phyloP scores from a whole-genome alignment of 1,284 basidiomycete species.

The Pseudozyma sp. region DNA sequence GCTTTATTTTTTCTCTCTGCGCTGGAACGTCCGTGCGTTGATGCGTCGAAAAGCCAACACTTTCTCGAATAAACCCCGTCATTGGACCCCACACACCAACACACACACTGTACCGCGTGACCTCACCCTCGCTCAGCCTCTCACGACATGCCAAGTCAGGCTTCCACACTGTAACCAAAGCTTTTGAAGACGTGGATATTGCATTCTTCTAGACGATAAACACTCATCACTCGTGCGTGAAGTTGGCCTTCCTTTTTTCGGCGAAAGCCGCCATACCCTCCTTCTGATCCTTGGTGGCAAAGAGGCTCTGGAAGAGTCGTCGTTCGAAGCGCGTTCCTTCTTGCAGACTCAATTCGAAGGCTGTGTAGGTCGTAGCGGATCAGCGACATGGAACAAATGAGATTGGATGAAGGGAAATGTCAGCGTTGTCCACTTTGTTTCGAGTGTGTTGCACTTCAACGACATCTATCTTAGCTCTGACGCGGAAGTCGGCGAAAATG shows the following conservation, averaged over 20 bases:
- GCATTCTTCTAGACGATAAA: background rate
- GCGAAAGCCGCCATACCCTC: slow-evolving; percentile 97
- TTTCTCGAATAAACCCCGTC: slow-evolving; percentile 16
- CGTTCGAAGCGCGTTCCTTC: slow-evolving; percentile 91
- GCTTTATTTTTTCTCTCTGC: background rate
- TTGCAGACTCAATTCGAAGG: slow-evolving; percentile 82
- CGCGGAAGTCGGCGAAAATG: background rate
- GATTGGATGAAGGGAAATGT: background rate
- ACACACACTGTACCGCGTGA: too few species aligned
- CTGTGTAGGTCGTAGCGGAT: slow-evolving; percentile 7
- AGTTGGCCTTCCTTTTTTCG: slow-evolving; percentile 83
- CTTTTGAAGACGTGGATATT: too few species aligned
- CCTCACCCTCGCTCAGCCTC: too few species aligned
- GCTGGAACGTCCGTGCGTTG: slow-evolving; percentile 6
- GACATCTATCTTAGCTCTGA: background rate
- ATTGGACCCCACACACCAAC: too few species aligned
- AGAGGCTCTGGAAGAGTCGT: slow-evolving; percentile 89
- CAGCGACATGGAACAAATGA: background rate
- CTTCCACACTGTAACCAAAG: too few species aligned
- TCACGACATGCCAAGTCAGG: too few species aligned
- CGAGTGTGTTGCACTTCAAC: too few species aligned
- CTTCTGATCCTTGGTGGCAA: slow-evolving; percentile 96
- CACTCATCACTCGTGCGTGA: slow-evolving; percentile 56
- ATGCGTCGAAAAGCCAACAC: slow-evolving; percentile 18
- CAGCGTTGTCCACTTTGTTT: background rate